Evolutionary conservation across 2,329 filamentous ascomycete genomes (phyloP).

Genomic region (Aspergillus luchuensis): DNA sequence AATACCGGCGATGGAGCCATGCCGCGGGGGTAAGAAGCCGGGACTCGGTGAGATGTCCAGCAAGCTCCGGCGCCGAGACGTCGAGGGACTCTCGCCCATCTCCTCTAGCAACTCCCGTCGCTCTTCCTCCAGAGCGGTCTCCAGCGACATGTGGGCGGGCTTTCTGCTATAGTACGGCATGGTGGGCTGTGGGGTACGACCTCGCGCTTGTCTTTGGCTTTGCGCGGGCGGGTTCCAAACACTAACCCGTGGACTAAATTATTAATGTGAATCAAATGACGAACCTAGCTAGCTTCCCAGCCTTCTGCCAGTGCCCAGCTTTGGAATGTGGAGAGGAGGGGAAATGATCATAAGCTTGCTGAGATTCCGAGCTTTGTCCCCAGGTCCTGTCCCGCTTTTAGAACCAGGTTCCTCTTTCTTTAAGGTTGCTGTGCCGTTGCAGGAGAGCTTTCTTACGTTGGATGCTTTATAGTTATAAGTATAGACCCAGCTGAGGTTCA

Average conservation of each 20-base stretch:
- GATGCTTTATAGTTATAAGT: background rate
- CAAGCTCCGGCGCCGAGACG: slow-evolving; percentile 68
- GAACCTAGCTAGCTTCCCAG: background rate
- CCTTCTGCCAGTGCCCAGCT: slow-evolving; percentile 12
- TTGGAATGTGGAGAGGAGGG: slow-evolving; percentile 15
- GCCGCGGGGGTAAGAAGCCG: slow-evolving; percentile 36
- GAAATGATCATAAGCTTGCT: background rate
- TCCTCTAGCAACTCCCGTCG: slow-evolving; percentile 71
- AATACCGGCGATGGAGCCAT: slow-evolving; percentile 44
- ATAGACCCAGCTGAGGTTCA: background rate
- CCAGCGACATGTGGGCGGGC: slow-evolving; percentile 66
- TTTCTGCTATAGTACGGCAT: slow-evolving; percentile 31
- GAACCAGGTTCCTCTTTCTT: background rate
- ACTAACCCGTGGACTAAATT: background rate
- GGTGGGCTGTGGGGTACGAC: slow-evolving; percentile 23
- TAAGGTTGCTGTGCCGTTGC: background rate
- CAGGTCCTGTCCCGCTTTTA: background rate
- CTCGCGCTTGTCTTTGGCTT: background rate
- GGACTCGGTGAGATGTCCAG: slow-evolving; percentile 61
- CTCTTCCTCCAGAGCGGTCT: slow-evolving; percentile 76
- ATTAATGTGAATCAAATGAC: background rate
- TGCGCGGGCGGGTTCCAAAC: background rate
- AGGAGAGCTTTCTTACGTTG: background rate
- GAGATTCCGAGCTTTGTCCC: background rate
- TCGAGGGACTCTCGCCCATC: slow-evolving; percentile 54